Evolutionary conservation across 768 basidiomycete species (phyloP).

Genomic region (Leccinum uliginosum): DNA sequence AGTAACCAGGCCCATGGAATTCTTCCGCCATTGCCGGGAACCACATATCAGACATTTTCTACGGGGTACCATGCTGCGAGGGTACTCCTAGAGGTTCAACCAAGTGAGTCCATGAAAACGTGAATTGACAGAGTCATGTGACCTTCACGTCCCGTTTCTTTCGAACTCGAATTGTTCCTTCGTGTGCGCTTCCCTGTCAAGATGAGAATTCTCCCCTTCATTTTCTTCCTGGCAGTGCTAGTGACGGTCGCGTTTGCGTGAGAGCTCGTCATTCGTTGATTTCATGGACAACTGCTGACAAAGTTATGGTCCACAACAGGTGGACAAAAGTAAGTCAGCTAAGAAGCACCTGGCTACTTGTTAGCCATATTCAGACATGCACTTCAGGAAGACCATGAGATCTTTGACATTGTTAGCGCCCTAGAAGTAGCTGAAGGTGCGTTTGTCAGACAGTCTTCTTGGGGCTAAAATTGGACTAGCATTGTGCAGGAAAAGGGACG

Average conservation of each 20-base stretch:
- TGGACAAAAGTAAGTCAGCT: slow-evolving; percentile 61
- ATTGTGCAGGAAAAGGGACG: slow-evolving; percentile 67
- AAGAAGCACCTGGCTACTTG: not conserved
- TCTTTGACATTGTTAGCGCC: slow-evolving; percentile 87
- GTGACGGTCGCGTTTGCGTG: slow-evolving; percentile 56
- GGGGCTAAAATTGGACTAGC: slow-evolving; percentile 2
- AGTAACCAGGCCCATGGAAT: slow-evolving; percentile 73
- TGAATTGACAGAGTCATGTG: slow-evolving; percentile 8
- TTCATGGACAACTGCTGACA: not conserved
- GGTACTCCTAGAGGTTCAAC: not conserved
- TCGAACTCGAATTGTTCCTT: not conserved
- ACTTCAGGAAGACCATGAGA: slow-evolving; percentile 86
- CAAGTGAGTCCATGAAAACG: not conserved
- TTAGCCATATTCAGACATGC: slow-evolving; percentile 6
- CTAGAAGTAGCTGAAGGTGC: slow-evolving; percentile 77
- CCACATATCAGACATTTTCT: slow-evolving; percentile 74
- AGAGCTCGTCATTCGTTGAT: slow-evolving; percentile 27
- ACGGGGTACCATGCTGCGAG: slow-evolving; percentile 47
- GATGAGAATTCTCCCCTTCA: slow-evolving; percentile 50
- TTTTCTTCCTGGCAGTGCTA: slow-evolving; percentile 49
- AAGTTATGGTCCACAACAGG: slow-evolving; percentile 30
- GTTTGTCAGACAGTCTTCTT: slow-evolving; percentile 10
- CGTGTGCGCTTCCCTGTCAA: not conserved
- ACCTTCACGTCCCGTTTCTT: not conserved
- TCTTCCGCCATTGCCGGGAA: slow-evolving; percentile 85